A percentile compares a stretch with the other conserved stretches of the same genome.
Evolutionary conservation across 2,329 filamentous ascomycete species (phyloP).

Genomic region (Fusarium ramigenum): DNA sequence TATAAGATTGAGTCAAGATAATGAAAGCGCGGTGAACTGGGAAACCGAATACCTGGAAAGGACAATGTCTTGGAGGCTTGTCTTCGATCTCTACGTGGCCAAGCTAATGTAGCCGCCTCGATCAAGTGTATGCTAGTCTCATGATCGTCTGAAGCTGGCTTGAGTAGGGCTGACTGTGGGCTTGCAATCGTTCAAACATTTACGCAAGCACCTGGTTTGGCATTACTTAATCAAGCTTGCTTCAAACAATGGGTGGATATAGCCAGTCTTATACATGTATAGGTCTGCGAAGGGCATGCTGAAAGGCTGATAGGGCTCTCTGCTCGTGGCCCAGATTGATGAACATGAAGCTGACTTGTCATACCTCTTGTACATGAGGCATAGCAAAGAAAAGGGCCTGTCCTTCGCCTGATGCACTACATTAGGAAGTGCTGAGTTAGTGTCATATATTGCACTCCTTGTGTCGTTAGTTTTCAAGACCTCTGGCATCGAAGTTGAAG

Average conservation of each 20-base stretch:
- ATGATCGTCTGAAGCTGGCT: neutral
- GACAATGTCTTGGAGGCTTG: neutral
- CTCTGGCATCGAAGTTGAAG: neutral
- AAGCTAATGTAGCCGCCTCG: neutral
- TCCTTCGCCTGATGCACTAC: neutral
- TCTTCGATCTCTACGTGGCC: neutral
- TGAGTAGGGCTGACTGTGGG: neutral
- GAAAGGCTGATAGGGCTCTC: neutral
- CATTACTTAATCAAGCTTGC: neutral
- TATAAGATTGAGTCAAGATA: too few species aligned
- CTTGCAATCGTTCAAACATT: neutral
- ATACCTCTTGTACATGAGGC: neutral
- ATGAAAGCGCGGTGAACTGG: neutral
- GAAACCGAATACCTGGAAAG: neutral
- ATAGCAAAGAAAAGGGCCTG: neutral
- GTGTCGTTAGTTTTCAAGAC: neutral
- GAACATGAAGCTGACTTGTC: neutral
- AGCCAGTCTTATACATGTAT: neutral
- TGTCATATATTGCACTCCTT: neutral
- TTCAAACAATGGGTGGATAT: neutral
- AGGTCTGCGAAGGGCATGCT: neutral
- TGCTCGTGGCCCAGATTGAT: neutral
- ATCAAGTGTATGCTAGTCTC: neutral
- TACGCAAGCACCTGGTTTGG: neutral
- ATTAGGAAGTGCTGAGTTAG: neutral